These are phyloP conservation scores for Berkeleyomyces rouxiae DNA, from an alignment of 2,329 filamentous ascomycete species.

Conservation along the genomic window DNA sequence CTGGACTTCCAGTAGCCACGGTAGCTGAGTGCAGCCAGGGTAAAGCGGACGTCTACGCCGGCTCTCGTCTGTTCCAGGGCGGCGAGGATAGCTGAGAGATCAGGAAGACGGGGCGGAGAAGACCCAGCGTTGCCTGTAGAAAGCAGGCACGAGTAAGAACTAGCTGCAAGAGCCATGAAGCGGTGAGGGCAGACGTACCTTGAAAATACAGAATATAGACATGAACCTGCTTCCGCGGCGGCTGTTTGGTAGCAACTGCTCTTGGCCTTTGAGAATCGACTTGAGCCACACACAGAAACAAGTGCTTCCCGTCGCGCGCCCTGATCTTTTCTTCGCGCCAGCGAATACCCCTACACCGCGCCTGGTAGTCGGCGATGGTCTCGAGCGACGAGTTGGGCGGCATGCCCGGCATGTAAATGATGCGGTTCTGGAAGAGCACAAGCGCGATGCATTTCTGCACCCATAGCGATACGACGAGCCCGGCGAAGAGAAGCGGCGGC, in stretches of 20 bases:
- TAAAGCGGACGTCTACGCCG: constrained; percentile 25
- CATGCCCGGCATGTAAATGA: constrained; percentile 65
- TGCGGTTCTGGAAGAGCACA: constrained; percentile 62
- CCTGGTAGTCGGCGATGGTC: constrained; percentile 45
- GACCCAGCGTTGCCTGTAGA: constrained; percentile 42
- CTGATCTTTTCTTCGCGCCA: constrained; percentile 50
- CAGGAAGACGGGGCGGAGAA: constrained; percentile 37
- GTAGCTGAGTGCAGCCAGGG: constrained; percentile 41
- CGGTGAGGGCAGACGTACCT: constrained; percentile 22
- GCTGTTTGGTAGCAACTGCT: background rate
- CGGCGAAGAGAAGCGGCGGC: constrained; percentile 49
- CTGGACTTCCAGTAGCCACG: constrained; percentile 65
- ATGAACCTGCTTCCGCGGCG: constrained; percentile 3
- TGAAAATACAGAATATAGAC: constrained; percentile 43
- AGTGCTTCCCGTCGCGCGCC: constrained; percentile 46
- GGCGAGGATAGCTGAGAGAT: constrained; percentile 36
- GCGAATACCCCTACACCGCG: constrained; percentile 40
- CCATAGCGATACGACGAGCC: constrained; percentile 49
- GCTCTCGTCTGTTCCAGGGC: constrained; percentile 25
- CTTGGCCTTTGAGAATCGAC: constrained; percentile 17
- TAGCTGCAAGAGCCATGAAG: background rate
- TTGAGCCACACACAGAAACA: constrained; percentile 42
- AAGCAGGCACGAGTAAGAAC: background rate
- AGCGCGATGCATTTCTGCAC: constrained; percentile 55
- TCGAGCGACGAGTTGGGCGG: constrained; percentile 55